phyloP scores from a whole-genome alignment of 164 flowering plant species.

The Cinnamomum micranthum region DNA sequence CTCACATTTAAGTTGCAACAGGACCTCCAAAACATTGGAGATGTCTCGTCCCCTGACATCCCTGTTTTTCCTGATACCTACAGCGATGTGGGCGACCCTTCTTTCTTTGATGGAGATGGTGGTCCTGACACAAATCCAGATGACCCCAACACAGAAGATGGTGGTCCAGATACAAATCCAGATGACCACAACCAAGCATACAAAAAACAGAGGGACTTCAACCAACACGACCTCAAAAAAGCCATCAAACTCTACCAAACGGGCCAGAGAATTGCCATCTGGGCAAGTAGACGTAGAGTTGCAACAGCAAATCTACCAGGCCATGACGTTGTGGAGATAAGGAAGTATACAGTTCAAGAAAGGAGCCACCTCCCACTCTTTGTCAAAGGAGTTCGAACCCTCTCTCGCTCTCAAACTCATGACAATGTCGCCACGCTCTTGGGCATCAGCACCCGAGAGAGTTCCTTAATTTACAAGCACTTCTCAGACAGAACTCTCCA shows the following conservation, averaged over 20 bases:
- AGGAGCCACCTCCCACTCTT: neutral
- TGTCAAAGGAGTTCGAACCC: neutral
- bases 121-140: neutral
- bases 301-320: neutral
- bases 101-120: neutral
- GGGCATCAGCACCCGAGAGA: neutral
- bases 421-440: neutral
- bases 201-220: neutral
- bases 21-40: neutral
- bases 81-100: neutral
- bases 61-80: neutral
- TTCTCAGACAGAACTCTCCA: neutral
- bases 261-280: neutral
- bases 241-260: neutral
- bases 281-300: too few relatives aligned
- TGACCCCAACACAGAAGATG: too few relatives aligned
- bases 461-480: neutral
- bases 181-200: too few relatives aligned
- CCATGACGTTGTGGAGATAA: neutral
- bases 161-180: too few relatives aligned
- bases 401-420: neutral
- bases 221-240: neutral
- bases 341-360: neutral
- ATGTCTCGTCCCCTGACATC: neutral
- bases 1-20: neutral